phyloP scores from a whole-genome alignment of 2,329 filamentous ascomycete genomes.

The Colletotrichum lini region DNA sequence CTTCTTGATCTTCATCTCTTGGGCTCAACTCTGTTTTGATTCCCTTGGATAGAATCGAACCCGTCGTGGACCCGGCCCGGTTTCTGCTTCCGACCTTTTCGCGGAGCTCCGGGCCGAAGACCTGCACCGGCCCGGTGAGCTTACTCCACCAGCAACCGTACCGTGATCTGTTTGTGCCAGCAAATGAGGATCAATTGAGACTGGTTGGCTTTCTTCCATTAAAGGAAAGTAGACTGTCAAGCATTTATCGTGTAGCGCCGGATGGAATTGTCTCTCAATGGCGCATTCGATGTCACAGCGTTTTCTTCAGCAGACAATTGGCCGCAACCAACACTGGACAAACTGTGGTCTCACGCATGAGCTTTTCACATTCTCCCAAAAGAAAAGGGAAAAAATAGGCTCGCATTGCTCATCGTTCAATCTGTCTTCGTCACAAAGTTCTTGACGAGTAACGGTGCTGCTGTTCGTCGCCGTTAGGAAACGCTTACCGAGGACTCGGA shows the following conservation, averaged over 20 bases:
- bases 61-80: background rate
- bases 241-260: too few relatives aligned
- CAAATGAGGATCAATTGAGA: background rate
- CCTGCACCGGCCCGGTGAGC: constrained; percentile 2
- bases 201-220: background rate
- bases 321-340: too few relatives aligned
- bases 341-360: too few relatives aligned
- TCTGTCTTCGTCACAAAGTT: too few relatives aligned
- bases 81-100: background rate
- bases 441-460: too few relatives aligned
- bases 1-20: background rate
- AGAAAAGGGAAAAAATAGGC: too few relatives aligned
- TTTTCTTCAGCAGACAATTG: too few relatives aligned
- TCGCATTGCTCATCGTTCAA: too few relatives aligned
- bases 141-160: background rate
- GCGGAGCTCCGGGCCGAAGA: background rate
- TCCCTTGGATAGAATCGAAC: background rate
- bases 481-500: background rate
- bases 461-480: too few relatives aligned
- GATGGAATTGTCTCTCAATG: too few relatives aligned
- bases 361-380: too few relatives aligned
- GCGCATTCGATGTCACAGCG: too few relatives aligned
- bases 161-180: background rate
- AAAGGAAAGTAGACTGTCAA: background rate
- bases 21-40: background rate